Base-by-base conservation (phyloP, 352 stramenopile genomes). In the Globisporangium ultimum region DNA sequence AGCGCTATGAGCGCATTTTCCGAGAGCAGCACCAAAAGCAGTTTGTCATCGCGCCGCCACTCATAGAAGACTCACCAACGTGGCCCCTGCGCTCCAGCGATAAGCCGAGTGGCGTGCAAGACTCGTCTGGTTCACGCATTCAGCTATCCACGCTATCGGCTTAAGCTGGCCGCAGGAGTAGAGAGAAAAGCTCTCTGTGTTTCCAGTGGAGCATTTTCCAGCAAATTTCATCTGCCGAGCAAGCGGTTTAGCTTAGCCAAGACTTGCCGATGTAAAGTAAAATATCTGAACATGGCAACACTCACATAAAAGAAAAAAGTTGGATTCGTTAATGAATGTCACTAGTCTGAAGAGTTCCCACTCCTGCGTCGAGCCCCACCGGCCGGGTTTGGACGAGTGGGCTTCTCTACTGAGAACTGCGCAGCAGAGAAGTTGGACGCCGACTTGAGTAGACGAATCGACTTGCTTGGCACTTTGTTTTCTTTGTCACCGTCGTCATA, bases 401-500 rank as follows among this genome's bases (percentile, higher is more conserved):
- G 70, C 40, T 72, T 72, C 1, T 71, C 67, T 0, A 72, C 47
- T 8, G 65, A 71, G 34, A 80, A 76, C 45, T 78, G 61, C 2
- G 68, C 77, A 15, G 68, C 46, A 32, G 84, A 87, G 48, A 70
- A 88, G 40, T 84, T 89, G 22, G 61, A 53, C 24, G 55, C 42
- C 22, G 55, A 51, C 24, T 61, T 54, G 18, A 61, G 32, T 18
- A 63, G 76, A 11, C 67, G 62, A 52, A 81, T 41, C 18, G 71
- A 60, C 48, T 38, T 53, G 20, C 45, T 61, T 4, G 17, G 43
- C n/a, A 60, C 43, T 45, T 34, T 53, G 54, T 60, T 63, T 53
- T 90, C 79, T 57, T 89, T 84, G 45, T 87, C 80, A 17, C 80
- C 81, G 40, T 87, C 80, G 45, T 91, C 77, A 42, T 89, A 88